Percentiles rank a stretch among this genome's conserved stretches.
Conservation (phyloP, 768 basidiomycete genomes). For the Boletus insuetus region DNA sequence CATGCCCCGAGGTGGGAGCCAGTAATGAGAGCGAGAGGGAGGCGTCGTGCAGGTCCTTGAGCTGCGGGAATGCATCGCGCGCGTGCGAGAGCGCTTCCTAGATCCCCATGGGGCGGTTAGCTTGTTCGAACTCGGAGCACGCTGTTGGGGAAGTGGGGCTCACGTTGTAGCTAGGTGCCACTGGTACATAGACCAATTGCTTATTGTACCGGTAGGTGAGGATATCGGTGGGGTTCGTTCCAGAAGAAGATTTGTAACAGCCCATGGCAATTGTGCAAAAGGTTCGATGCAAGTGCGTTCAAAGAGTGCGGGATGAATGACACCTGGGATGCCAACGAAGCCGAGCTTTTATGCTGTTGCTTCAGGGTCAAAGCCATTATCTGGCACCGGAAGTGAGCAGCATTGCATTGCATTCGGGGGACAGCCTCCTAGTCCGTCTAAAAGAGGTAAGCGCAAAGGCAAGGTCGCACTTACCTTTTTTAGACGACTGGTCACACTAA, state of each 20-base stretch:
- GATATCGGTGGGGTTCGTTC: constrained; percentile 32
- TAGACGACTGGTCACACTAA: too few relatives aligned
- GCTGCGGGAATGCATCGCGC: constrained; percentile 46
- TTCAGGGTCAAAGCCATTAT: too few relatives aligned
- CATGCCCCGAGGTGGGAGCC: constrained; percentile 24
- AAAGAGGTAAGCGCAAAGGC: too few relatives aligned
- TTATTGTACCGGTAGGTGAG: constrained; percentile 47
- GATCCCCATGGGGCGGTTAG: not conserved
- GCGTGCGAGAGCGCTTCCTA: constrained; percentile 53
- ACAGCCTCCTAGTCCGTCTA: too few relatives aligned
- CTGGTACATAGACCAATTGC: constrained; percentile 51
- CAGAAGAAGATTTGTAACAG: not conserved
- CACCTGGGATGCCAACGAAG: not conserved
- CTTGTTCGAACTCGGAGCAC: not conserved
- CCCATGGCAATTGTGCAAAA: not conserved
- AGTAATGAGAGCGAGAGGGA: constrained; percentile 46
- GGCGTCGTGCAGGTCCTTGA: constrained; percentile 36
- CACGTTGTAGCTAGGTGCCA: constrained; percentile 43
- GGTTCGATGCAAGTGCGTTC: not conserved
- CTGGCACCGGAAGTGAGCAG: too few relatives aligned
- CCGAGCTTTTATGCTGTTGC: not conserved
- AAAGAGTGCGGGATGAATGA: not conserved
- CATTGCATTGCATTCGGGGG: too few relatives aligned
- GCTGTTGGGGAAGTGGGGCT: constrained; percentile 10
- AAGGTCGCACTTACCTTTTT: too few relatives aligned